Percentiles rank a stretch among this genome's conserved stretches.
Evolutionary conservation across 2,329 filamentous ascomycete genomes (phyloP).

Genomic region (Colletotrichum spaethianum): DNA sequence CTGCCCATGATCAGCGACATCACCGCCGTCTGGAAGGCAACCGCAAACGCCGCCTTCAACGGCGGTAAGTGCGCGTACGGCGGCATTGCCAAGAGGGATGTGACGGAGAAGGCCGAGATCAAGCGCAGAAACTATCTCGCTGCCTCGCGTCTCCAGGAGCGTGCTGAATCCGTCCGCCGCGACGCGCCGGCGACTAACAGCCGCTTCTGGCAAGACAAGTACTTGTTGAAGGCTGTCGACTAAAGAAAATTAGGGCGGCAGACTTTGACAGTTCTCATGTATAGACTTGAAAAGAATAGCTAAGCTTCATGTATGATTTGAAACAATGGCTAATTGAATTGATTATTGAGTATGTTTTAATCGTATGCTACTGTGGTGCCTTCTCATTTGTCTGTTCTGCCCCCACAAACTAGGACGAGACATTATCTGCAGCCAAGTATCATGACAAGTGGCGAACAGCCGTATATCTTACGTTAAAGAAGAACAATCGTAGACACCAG

Average conservation of each 20-base stretch:
- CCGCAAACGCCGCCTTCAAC: constrained; percentile 57
- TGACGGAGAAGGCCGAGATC: background rate
- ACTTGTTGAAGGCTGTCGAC: constrained; percentile 14
- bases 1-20: constrained; percentile 63
- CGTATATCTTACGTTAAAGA: background rate
- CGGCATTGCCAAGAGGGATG: constrained; percentile 45
- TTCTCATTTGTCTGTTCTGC: too few relatives aligned
- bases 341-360: background rate
- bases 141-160: background rate
- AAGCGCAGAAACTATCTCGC: constrained; percentile 14
- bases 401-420: too few relatives aligned
- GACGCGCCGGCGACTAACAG: background rate
- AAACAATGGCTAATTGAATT: background rate
- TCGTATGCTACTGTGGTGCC: too few relatives aligned
- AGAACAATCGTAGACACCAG: too few relatives aligned
- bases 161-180: background rate
- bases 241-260: background rate
- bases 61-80: constrained; percentile 57
- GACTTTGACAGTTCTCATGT: background rate
- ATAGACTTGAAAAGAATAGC: background rate
- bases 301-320: background rate
- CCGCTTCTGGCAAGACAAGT: constrained; percentile 15
- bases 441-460: background rate
- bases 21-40: constrained; percentile 62
- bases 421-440: background rate